phyloP scores from a whole-genome alignment of 2,329 filamentous ascomycete species.

The Didymella exigua region DNA sequence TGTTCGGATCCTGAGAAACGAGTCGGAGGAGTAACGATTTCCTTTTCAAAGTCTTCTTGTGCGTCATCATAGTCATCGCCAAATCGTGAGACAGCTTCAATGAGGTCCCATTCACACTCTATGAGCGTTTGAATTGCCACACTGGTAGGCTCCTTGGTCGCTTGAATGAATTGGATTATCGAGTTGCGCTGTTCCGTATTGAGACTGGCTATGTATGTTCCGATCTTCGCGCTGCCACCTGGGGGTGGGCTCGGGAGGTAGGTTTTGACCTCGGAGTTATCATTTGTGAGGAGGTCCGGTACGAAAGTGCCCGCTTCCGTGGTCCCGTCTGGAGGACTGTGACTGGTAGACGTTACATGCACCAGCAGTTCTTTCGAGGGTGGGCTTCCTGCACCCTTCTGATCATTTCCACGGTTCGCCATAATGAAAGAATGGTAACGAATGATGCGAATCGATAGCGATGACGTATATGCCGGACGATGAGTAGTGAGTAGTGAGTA shows the following conservation, averaged over 20 bases:
- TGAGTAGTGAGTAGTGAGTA: background rate
- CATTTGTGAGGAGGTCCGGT: background rate
- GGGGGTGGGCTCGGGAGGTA: background rate
- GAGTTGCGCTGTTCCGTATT: background rate
- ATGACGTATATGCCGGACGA: background rate
- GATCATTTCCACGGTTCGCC: background rate
- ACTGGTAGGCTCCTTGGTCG: background rate
- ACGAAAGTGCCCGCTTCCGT: no score
- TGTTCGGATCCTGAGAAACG: background rate
- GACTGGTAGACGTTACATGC: background rate
- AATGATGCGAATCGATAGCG: background rate
- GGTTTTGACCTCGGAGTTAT: background rate
- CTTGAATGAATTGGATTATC: background rate
- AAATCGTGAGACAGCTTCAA: conserved; percentile 6
- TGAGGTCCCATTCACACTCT: conserved; percentile 4
- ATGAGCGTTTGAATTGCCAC: conserved; percentile 1
- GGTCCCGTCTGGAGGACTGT: background rate
- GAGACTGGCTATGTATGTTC: background rate
- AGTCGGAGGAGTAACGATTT: background rate
- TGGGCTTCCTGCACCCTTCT: background rate
- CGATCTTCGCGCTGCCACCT: background rate
- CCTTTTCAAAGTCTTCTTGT: background rate
- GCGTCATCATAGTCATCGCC: background rate
- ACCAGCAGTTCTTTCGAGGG: background rate
- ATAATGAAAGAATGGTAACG: background rate